Base-by-base conservation (phyloP, 768 basidiomycete genomes). In the Lactarius akahatsu region DNA sequence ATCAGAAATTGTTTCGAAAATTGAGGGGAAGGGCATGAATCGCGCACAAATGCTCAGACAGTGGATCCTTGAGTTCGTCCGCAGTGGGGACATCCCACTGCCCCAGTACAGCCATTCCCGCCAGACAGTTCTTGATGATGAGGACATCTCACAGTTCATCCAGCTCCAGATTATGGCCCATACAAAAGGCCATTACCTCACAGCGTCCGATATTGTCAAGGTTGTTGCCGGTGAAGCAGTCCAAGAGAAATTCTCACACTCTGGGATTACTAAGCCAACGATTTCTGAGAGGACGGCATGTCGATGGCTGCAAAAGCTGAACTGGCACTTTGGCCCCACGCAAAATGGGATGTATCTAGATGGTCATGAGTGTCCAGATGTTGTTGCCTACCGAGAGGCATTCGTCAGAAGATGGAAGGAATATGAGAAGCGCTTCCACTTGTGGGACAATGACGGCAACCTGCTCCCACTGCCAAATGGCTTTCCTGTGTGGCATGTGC, bases 401-500 rank as follows among this genome's bases (percentile, higher is more conserved):
- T 47, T 47, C 23, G 45, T 47, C 4, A 3, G 6, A 15, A 47
- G 45, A 1, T 47, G n/a, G 45, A 47, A n/a, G 45, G 6, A 47
- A 63, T 11, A 59, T 56, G 5, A 47, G 69, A 34, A 58, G 70
- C 8, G 47, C 63, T 47, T 47, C n/a, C n/a, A 47, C 9, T 47
- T 47, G n/a, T 47, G n/a, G n/a, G 45, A 40, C 54, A 55, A 34
- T 62, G 57, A 47, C n/a, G 45, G 45, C 7, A n/a, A 23, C 10
- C 10, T 11, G 5, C 45, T 47, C 3, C 45, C 45, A n/a, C 45
- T 23, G 8, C 45, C 45, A 47, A n/a, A 23, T 3, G 45, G 10
- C 5, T 47, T 47, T n/a, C 45, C 45, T 23, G 10, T 47, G 15
- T 9, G 32, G 32, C 32, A 32, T 32, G 32, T 32, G 32, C 32